These are phyloP conservation scores for Didymella glomerata DNA, from an alignment of 2,329 filamentous ascomycete species.

Conservation along the genomic window DNA sequence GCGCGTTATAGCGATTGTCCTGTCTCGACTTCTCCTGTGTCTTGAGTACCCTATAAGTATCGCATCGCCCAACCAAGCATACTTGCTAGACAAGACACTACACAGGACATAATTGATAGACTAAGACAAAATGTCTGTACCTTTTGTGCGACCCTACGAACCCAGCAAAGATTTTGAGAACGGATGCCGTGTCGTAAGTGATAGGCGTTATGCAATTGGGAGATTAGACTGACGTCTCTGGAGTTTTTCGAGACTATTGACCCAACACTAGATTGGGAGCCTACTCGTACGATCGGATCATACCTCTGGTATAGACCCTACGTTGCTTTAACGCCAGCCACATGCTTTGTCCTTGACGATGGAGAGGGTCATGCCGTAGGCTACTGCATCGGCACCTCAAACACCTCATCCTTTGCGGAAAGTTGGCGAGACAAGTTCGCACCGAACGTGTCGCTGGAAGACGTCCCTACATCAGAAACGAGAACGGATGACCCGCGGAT, in stretches of 20 bases:
- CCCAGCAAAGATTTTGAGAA: conserved; percentile 26
- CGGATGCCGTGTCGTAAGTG: conserved; percentile 31
- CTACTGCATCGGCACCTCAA: conserved; percentile 50
- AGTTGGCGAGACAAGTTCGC: conserved; percentile 42
- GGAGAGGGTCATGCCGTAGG: conserved; percentile 45
- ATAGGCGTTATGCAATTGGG: too few species aligned
- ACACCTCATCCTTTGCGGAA: conserved; percentile 38
- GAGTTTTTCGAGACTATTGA: conserved; percentile 42
- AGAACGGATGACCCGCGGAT: conserved; percentile 24
- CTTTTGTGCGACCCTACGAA: conserved; percentile 33
- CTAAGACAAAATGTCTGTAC: conserved; percentile 16
- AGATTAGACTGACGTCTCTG: not conserved
- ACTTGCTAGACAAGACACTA: not conserved
- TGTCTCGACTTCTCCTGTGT: too few species aligned
- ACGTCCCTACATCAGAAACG: conserved; percentile 27
- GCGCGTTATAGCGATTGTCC: too few species aligned
- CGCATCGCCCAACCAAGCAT: not conserved
- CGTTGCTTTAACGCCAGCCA: conserved; percentile 37
- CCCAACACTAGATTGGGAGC: conserved; percentile 33
- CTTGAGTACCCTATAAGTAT: too few species aligned
- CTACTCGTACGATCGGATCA: conserved; percentile 41
- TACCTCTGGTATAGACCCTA: conserved; percentile 49
- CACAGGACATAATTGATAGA: not conserved
- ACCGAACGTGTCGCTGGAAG: conserved; percentile 31
- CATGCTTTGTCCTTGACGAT: conserved; percentile 50